Evolutionary conservation across 345 rosid species (phyloP), one percentile per base, ranked within the genome.

Genomic region (Gossypium australe): DNA sequence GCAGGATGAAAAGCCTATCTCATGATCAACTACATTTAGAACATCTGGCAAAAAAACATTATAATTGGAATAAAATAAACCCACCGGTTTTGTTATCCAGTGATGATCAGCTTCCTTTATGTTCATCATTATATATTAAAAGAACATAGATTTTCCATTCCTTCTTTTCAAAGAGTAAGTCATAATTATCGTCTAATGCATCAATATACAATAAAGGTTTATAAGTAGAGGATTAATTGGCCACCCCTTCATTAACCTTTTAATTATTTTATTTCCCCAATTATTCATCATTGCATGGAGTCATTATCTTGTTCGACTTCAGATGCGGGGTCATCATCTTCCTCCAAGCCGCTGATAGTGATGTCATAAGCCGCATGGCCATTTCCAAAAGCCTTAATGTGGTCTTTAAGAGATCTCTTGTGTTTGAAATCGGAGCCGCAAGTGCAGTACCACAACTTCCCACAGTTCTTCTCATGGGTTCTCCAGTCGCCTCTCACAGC

Each of bases 381-480:
- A 68, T 80, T 73, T 11, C 98, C 98, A 60, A 93, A 95, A 3
- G 99, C 92, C 76, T 84, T 88, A 27, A 95, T 86, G 44, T 95
- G 99, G 81, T 95, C 99, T 73, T 93, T 93, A 34, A 95, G 89
- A 13, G 99, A 95, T 69, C 99, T 88, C 76, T 93, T 95, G 81
- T 95, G 99, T 82, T 93, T 95, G 81, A 95, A 95, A 78, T 93
- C 98, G 14, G 99, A 95, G 0, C 99, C 98, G 70, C 99, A 95
- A 73, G 83, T 81, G 81, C 99, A 95, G 78, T 89, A 95, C 99
- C 99, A 95, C 43, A 93, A 88, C 82, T 90, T 89, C 20, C 99
- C 99, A 53, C 93, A 87, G 51, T 89, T 89, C 85, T 89, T 89
- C 77, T 89, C 93, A 49, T 89, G 91, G 65, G 93, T 89, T 52